Evolutionary conservation across 2,329 filamentous ascomycete genomes (phyloP), one percentile per base, ranked within the genome.

Genomic region (Pyrenophora teres): DNA sequence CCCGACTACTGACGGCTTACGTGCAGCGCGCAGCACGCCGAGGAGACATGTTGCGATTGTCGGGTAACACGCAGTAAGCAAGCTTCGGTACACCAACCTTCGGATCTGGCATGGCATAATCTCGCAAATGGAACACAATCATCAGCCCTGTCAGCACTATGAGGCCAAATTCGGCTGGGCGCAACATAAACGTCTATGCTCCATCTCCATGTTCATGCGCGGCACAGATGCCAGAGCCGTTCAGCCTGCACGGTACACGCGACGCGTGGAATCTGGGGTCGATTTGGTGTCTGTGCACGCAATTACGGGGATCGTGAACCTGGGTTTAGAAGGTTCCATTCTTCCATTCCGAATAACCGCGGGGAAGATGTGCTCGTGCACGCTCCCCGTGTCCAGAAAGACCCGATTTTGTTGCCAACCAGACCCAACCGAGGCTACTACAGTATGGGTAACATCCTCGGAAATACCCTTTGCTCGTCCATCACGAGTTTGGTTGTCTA

Each of bases 41-140:
- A 69, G 62, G 59, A 64, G 55, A 60, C 32, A 32, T 59, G 48
- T 52, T 13, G 58, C 56, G 61, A 62, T 60, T 47, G 53, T 56
- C 57, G 55, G 52, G 48, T 57, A 50, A 56, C 44, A 53, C 65
- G 63, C 65, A 61, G 67, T 70, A 63, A 71, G 67, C 67, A 65
- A 64, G 56, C 57, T 59, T 60, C 27, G 10, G 10, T 3, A 30
- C 8, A 30, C 27, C 27, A 30, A 9, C 10, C 27, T 30, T 30
- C 9, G 27, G 9, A 13, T 30, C 27, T 10, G 27, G 27, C 27
- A 13, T 30, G 9, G 27, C 27, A 30, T 30, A 30, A 30, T 12
- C 27, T 30, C n/a, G 19, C 18, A 50, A 52, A 42, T 39, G 44
- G 23, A 48, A 32, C 23, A 41, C 47, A 42, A 37, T 33, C 36